A percentile compares a stretch with the other conserved stretches of the same genome.
These are phyloP conservation scores for Neurospora sp. DNA, from an alignment of 495 filamentous ascomycete genomes.

Conservation along the genomic window DNA sequence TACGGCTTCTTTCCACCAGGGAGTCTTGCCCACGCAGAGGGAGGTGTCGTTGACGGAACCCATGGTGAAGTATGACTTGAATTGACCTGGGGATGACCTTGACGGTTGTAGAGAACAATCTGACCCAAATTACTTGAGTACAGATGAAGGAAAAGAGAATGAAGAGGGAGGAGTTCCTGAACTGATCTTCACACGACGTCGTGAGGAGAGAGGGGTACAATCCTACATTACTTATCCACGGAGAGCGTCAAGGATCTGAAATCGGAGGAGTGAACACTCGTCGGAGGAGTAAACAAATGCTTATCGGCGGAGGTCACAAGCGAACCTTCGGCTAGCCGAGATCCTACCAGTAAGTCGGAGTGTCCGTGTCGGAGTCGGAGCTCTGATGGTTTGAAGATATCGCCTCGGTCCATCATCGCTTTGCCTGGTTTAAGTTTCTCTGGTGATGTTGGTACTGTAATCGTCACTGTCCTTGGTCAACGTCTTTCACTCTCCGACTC, in stretches of 20 bases:
- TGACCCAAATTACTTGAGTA: background rate
- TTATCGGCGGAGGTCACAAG: background rate
- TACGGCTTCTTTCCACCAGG: slow-evolving; percentile 27
- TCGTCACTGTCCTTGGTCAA: background rate
- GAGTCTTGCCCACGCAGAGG: background rate
- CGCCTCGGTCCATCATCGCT: background rate
- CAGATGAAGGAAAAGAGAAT: background rate
- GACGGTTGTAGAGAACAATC: background rate
- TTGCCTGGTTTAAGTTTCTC: background rate
- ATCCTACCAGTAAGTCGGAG: background rate
- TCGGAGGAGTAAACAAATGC: background rate
- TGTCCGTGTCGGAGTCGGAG: background rate
- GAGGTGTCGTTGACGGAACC: background rate
- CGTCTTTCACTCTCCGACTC: background rate
- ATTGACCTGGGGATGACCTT: no score
- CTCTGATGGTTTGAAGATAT: background rate
- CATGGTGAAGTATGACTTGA: background rate
- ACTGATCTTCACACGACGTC: background rate
- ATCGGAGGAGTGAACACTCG: no score
- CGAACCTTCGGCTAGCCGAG: background rate
- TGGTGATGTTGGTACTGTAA: background rate
- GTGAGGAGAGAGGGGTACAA: background rate
- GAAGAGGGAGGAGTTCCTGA: background rate
- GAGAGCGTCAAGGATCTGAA: background rate
- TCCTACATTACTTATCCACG: background rate